phyloP scores from a whole-genome alignment of 1,284 basidiomycete species.

The Vanrija sp. region DNA sequence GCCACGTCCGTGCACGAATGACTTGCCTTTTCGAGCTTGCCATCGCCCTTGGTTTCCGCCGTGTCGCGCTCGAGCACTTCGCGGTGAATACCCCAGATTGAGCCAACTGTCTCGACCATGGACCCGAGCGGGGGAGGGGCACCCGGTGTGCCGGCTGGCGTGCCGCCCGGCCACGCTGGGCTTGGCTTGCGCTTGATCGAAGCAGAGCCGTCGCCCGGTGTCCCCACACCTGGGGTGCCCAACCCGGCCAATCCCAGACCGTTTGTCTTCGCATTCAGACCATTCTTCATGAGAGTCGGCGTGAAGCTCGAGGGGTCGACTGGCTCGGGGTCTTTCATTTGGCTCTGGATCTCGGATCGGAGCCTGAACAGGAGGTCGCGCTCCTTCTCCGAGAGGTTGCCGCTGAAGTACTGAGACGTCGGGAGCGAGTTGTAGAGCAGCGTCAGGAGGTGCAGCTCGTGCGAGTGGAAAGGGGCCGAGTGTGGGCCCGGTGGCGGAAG shows the following conservation, averaged over 20 bases:
- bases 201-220: too few relatives aligned
- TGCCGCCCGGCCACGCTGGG: constrained; percentile 21
- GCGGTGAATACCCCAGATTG: constrained; percentile 35
- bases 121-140: not conserved
- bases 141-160: not conserved
- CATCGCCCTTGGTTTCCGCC: constrained; percentile 22
- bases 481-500: constrained; percentile 22
- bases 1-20: not conserved
- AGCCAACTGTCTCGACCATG: constrained; percentile 33
- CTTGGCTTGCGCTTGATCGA: constrained; percentile 24
- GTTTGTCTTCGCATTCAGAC: not conserved
- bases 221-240: not conserved
- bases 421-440: constrained; percentile 39
- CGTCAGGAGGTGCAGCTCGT: constrained; percentile 41
- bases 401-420: constrained; percentile 27
- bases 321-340: constrained; percentile 18
- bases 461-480: constrained; percentile 16
- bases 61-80: constrained; percentile 35
- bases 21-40: constrained; percentile 37
- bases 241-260: not conserved
- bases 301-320: not conserved
- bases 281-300: constrained; percentile 3
- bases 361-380: constrained; percentile 40
- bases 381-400: constrained; percentile 38
- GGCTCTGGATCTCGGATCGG: constrained; percentile 41